Base-by-base conservation (phyloP, 306 rosid species). In the Cicer judaicum region DNA sequence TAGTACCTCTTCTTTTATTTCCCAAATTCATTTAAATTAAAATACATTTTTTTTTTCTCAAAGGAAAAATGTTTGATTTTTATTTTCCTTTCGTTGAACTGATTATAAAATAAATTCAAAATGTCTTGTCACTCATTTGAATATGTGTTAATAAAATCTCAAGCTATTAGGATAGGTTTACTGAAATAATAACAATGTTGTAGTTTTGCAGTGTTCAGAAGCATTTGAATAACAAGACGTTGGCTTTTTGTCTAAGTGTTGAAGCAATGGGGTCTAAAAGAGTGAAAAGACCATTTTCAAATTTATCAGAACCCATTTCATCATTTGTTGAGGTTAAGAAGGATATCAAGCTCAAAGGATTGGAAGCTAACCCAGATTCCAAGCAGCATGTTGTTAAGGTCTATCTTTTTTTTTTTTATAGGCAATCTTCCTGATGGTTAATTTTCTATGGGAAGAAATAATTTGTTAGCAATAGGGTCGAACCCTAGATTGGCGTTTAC, bases 141-240 rank as follows among this genome's bases (percentile, higher is more conserved):
- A 52, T 24, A 62, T 14, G 56, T 21, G 36, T 29, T 10, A 69
- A n/a, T 63, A 5, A 21, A 74, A 47, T 74, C 38, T 38, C 14
- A 57, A 21, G 71, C 8, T 48, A 41, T 49, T 3, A 34, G 36
- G 70, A 46, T 74, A 36, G 10, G 36, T 29, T 29, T 29, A 29
- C 5, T 29, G 36, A 29, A 29, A 29, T 29, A 29, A 29, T 29
- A 29, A 29, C 36, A 4, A 54, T 52, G 64, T 56, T 73, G 70
- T 85, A 87, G 87, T 75, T 73, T 69, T 86, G 80, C 90, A 85
- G 96, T 83, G 29, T 76, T 68, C 78, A 67, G 63, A 81, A 88
- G 78, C 88, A 65, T 82, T 74, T 79, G 82, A 82, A 68, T 77
- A 70, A 14, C 62, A 84, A 81, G 53, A 70, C 64, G n/a, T 82